Base-by-base conservation (phyloP, 352 stramenopile species). In the Phytophthora fragariae region DNA sequence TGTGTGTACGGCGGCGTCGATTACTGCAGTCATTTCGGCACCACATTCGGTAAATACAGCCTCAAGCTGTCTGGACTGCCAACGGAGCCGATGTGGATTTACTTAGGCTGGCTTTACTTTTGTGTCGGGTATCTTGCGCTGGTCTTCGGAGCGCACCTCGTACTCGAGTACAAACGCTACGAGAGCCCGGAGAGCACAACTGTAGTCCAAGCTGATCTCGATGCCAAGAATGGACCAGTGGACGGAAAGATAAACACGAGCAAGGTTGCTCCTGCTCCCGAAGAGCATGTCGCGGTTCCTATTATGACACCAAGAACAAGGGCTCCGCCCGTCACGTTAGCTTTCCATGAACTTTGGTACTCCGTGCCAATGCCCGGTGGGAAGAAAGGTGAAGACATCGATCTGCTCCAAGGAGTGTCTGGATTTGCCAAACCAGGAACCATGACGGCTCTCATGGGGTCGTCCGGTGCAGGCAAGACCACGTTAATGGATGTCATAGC, bases 401-500 rank as follows among this genome's bases (percentile, higher is more conserved):
- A 96, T 52, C 68, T 98, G 27, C 72, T 98, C 19, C 93, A 96
- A 62, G 86, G 84, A 33, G 79, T 98, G 2, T 89, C 67, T 56
- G 94, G 93, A 17, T 80, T 77, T 19, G 82, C 84, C 31, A 60
- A 76, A 10, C 89, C 89, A 1, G 86, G 89, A 5, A 86, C 75
- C 0, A 91, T 95, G 74, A 90, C 83, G 2, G 87, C 89, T 15
- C 71, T 95, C 19, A 93, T 95, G 84, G 89, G 89, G 0, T 89
- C 84, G 0, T 88, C 80, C 10, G 89, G 90, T 27, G 88, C 91
- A 19, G 94, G 95, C 6, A 98, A 99, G 74, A 98, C 95, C 3
- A 99, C 96, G 2, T 79, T 99, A 9, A 94, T 98, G 77, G 95
- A 99, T 77, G 94, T 98, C 1, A 96, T 99, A 52, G 92, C 96